These are phyloP conservation scores for Primulina eburnea DNA, from an alignment of 257 asterid species.

Conservation along the genomic window DNA sequence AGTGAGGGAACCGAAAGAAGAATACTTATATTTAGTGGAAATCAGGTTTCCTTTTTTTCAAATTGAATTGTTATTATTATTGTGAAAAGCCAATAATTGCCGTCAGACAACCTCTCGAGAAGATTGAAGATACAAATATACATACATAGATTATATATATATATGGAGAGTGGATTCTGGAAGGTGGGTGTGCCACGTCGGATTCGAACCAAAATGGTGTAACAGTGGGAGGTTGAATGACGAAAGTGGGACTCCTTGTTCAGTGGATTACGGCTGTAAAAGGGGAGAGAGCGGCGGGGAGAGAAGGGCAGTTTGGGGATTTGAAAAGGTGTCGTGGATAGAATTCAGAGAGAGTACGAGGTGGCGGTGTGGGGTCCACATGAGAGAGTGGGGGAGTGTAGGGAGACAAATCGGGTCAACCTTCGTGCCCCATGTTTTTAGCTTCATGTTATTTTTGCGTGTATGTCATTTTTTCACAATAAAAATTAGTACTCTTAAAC, in stretches of 20 bases:
- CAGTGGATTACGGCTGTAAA: not conserved
- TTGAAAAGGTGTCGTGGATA: not conserved
- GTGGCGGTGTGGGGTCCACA: not conserved
- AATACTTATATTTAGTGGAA: too few species aligned
- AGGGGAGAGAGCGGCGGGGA: not conserved
- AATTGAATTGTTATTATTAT: too few species aligned
- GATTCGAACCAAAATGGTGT: not conserved
- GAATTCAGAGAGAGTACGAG: not conserved
- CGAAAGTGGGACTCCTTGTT: not conserved
- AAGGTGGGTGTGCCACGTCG: not conserved
- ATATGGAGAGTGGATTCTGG: not conserved
- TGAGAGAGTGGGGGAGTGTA: not conserved
- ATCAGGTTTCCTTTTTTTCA: not conserved
- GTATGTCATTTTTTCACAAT: not conserved
- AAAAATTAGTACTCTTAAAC: too few species aligned
- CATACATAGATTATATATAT: too few species aligned
- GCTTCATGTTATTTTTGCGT: not conserved
- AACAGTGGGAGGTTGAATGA: not conserved
- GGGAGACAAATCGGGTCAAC: not conserved
- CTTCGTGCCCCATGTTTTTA: not conserved
- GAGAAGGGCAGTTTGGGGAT: not conserved
- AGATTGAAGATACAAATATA: not conserved
- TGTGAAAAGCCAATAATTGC: not conserved
- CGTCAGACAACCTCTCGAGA: not conserved
- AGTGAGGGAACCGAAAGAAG: not conserved